phyloP scores from a whole-genome alignment of 495 filamentous ascomycete genomes.

The Penicillium chermesinum region DNA sequence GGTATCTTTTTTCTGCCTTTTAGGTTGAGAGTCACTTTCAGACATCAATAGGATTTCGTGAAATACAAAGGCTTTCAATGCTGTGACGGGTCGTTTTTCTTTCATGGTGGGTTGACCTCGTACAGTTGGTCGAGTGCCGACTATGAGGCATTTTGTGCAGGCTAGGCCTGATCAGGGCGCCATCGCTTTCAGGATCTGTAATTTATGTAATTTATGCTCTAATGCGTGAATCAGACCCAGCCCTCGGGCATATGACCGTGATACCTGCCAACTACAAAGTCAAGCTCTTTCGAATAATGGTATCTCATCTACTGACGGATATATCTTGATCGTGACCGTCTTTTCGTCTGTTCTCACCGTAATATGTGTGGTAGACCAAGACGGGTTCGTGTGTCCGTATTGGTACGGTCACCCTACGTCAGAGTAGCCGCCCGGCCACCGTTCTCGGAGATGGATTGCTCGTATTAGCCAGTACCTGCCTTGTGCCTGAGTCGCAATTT shows the following conservation, averaged over 20 bases:
- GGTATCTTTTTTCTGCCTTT: conserved; percentile 2
- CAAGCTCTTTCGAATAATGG: no score
- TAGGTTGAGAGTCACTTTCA: background rate
- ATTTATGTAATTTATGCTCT: background rate
- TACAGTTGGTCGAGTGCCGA: conserved; percentile 4
- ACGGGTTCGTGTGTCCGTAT: background rate
- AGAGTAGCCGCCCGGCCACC: background rate
- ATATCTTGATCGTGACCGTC: no score
- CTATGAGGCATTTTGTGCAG: conserved; percentile 32
- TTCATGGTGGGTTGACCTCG: conserved; percentile 16
- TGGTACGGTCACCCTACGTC: background rate
- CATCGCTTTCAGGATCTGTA: background rate
- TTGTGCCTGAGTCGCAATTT: background rate
- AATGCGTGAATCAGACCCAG: background rate
- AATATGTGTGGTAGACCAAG: no score
- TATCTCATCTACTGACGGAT: no score
- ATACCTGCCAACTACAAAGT: background rate
- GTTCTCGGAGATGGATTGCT: background rate
- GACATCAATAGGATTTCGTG: no score
- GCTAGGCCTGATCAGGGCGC: conserved; percentile 22
- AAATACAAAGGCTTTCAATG: conserved; percentile 4
- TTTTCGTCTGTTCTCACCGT: no score
- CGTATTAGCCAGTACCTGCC: background rate
- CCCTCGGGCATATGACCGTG: background rate
- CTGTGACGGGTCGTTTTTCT: conserved; percentile 15